These are phyloP conservation scores for Chlorella sp. DNA, from an alignment of 139 green algal species.

Conservation along the genomic window DNA sequence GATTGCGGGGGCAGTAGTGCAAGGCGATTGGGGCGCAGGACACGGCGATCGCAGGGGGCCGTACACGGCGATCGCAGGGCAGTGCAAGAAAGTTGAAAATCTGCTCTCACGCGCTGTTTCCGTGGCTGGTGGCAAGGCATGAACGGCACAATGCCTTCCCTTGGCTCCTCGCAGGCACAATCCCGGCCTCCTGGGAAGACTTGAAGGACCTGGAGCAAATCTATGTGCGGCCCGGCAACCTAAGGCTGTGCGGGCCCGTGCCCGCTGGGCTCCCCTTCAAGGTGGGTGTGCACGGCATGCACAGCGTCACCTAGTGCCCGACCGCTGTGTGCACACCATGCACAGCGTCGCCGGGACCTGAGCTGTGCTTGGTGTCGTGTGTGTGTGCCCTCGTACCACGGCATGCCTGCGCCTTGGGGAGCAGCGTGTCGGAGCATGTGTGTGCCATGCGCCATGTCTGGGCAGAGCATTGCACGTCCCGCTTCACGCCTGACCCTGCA, in stretches of 20 bases:
- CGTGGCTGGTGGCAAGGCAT: too few relatives aligned
- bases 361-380: background rate
- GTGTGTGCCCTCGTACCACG: background rate
- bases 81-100: too few relatives aligned
- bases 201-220: background rate
- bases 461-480: too few relatives aligned
- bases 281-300: background rate
- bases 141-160: too few relatives aligned
- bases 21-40: too few relatives aligned
- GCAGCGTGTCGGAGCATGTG: background rate
- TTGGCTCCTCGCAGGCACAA: background rate
- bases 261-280: background rate
- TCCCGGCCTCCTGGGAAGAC: constrained; percentile 11
- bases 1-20: too few relatives aligned
- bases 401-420: background rate
- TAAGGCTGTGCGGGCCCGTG: constrained; percentile 20
- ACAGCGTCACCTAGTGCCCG: background rate
- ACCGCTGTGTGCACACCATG: too few relatives aligned
- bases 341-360: background rate
- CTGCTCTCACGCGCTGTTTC: too few relatives aligned
- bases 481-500: background rate
- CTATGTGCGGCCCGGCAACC: constrained; percentile 32
- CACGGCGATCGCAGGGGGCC: too few relatives aligned
- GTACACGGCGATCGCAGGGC: too few relatives aligned
- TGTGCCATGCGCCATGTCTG: background rate